phyloP scores from a whole-genome alignment of 2,329 filamentous ascomycete species.

The Pseudodiploospora longispora region DNA sequence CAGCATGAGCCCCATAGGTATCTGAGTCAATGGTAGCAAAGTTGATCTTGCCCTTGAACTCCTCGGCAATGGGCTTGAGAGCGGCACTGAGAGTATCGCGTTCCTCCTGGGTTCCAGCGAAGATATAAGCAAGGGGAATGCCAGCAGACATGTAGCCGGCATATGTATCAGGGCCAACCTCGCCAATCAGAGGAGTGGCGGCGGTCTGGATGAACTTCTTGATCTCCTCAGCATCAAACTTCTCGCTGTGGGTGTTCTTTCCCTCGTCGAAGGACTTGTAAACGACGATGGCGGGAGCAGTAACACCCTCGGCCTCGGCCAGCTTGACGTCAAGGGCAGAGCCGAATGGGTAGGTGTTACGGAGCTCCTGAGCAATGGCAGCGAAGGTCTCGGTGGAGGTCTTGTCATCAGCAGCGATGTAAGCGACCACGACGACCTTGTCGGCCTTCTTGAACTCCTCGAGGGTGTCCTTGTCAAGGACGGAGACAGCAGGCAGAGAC shows the following conservation, averaged over 20 bases:
- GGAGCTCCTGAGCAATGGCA: conserved; percentile 63
- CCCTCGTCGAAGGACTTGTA: conserved; percentile 99
- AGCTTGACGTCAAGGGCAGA: conserved; percentile 74
- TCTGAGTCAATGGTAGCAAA: conserved; percentile 96
- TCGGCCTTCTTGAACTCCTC: conserved; percentile 97
- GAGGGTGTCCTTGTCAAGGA: conserved; percentile 70
- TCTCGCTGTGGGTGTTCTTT: conserved; percentile 71
- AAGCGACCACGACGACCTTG: conserved; percentile 91
- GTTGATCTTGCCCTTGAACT: conserved; percentile 91
- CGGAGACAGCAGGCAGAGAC: conserved; percentile 83
- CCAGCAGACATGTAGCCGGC: conserved; percentile 87
- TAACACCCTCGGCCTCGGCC: conserved; percentile 84
- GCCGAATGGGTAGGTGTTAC: conserved; percentile 90
- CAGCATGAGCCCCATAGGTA: conserved; percentile 86
- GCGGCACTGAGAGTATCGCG: conserved; percentile 67
- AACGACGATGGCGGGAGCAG: conserved; percentile 77
- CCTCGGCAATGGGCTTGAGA: conserved; percentile 80
- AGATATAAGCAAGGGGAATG: conserved; percentile 94
- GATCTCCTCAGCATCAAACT: conserved; percentile 75
- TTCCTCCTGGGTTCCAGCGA: conserved; percentile 86
- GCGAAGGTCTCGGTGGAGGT: conserved; percentile 78
- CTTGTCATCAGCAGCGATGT: conserved; percentile 75
- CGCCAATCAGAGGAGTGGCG: conserved; percentile 84
- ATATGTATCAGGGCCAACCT: conserved; percentile 96
- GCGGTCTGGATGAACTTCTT: conserved; percentile 75